Base-by-base conservation (phyloP, 257 asterid species). In the Petrea volubilis region DNA sequence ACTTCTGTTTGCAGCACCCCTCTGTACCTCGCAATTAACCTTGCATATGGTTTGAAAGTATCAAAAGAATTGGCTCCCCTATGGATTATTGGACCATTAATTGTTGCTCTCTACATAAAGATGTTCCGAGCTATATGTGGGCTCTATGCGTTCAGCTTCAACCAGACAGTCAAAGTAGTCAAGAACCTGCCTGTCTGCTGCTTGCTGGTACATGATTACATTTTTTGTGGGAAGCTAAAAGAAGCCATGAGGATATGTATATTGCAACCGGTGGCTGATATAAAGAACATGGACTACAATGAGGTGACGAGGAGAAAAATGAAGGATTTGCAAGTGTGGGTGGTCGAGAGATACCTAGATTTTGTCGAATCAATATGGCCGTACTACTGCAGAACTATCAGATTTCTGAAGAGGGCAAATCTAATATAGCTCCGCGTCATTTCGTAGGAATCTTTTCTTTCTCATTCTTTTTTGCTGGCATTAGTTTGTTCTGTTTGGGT, bases 41-140 rank as follows among this genome's bases (percentile, higher is more conserved):
- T 87, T 10, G 68, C 70, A 10, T 87, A 83, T 74, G 98, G 97
- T 57, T 72, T 79, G 0, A 83, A 83, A 72, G 96, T 89, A 57
- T 83, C 93, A 0, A 88, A 84, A 68, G 97, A 93, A 75, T 77
- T 90, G 75, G 74, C 80, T 21, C 98, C 97, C 46, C 68, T 93
- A 18, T 93, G 98, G 98, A 73, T 87, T 77, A 51, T 87, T 52
- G 98, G 98, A 36, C 98, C 98, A 18, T 68, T 93, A 40, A n/a
- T 85, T 40, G 77, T 78, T 14, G 82, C 90, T 51, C 78, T 87
- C 68, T 82, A 91, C 50, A 17, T 87, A 60, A 89, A 85, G 86
- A 64, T 85, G 70, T 77, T 86, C 50, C 88, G 33, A 50, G 85
- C 77, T 60, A 61, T 93, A 49, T 79, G 81, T 44, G 79, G 84